Base-by-base conservation (phyloP, 2,329 filamentous ascomycete species). In the Tympanopsis confertula region DNA sequence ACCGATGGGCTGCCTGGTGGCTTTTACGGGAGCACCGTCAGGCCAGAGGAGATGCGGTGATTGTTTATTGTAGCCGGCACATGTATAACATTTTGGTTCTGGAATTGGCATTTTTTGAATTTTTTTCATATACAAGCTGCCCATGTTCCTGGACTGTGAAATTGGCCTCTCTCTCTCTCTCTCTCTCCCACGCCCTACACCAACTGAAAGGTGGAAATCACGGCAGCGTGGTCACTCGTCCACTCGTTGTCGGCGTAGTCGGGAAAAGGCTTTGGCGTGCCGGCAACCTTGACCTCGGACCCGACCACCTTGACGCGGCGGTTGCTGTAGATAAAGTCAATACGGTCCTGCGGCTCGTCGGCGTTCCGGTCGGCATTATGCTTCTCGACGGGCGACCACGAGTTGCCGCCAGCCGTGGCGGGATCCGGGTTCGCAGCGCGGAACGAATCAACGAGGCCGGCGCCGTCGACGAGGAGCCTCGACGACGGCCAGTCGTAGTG, bases 1-100 rank as follows among this genome's bases (percentile, higher is more conserved):
- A 56, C 55, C 20, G 52, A 56, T n/a, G 55, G 62, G 19, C 58
- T 57, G 10, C 59, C 62, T 5, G 65, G 59, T 14, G 63, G 67
- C 5, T 71, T 71, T 50, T 75, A 74, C 44, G 71, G 69, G 19
- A 62, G 65, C 29, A 71, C 62, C 19, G 70, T 74, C 19, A 64
- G 66, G 13, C 60, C 68, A 15, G 65, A 70, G 45, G 66, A 74
- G 45, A 65, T 67, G 51, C 61, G 66, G 47, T 65, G 49, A 42
- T 37, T 45, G 35, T 39, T n/a, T n/a, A n/a, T n/a, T n/a, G n/a
- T n/a, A n/a, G n/a, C n/a, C n/a, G n/a, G n/a, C n/a, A n/a, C n/a
- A n/a, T n/a, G n/a, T n/a, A n/a, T n/a, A n/a, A n/a, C n/a, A n/a
- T n/a, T n/a, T n/a, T n/a, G n/a, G n/a, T n/a, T n/a, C n/a, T n/a